These are phyloP conservation scores for Claviceps sp. DNA, from an alignment of 2,329 filamentous ascomycete species.

Conservation along the genomic window DNA sequence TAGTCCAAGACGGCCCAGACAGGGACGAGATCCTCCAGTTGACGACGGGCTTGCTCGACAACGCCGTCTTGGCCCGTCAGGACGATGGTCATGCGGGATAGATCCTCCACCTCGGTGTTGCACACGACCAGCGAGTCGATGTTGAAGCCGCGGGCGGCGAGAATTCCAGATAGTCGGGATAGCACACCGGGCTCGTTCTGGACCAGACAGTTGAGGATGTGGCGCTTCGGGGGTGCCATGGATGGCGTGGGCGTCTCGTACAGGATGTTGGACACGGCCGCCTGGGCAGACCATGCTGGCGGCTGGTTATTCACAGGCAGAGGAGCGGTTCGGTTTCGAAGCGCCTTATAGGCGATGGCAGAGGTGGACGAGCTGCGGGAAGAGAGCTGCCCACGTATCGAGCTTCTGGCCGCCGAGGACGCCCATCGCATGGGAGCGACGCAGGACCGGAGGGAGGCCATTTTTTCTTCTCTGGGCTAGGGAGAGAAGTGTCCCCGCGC, in stretches of 20 bases:
- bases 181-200: slow-evolving; percentile 98
- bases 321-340: slow-evolving; percentile 79
- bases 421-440: slow-evolving; percentile 25
- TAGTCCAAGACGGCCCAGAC: slow-evolving; percentile 99
- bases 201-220: slow-evolving; percentile 95
- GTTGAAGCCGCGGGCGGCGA: slow-evolving; percentile 95
- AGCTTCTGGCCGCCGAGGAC: slow-evolving; percentile 16
- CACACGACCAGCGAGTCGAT: slow-evolving; percentile 97
- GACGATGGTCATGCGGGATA: slow-evolving; percentile 98
- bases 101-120: slow-evolving; percentile 90
- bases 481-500: background rate
- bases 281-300: slow-evolving; percentile 76
- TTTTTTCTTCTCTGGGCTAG: slow-evolving; percentile 13
- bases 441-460: slow-evolving; percentile 33
- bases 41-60: slow-evolving; percentile 88
- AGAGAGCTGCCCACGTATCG: slow-evolving; percentile 8
- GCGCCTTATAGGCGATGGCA: slow-evolving; percentile 91
- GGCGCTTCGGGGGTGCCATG: slow-evolving; percentile 72
- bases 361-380: slow-evolving; percentile 65
- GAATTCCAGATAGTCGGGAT: slow-evolving; percentile 88
- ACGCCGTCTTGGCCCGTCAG: slow-evolving; percentile 92
- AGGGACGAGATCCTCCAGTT: slow-evolving; percentile 91
- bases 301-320: slow-evolving; percentile 65
- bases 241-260: slow-evolving; percentile 92
- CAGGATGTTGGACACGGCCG: slow-evolving; percentile 94